Evolutionary conservation across 495 filamentous ascomycete genomes (phyloP).

Genomic region (Polyplosphaeria fusca): DNA sequence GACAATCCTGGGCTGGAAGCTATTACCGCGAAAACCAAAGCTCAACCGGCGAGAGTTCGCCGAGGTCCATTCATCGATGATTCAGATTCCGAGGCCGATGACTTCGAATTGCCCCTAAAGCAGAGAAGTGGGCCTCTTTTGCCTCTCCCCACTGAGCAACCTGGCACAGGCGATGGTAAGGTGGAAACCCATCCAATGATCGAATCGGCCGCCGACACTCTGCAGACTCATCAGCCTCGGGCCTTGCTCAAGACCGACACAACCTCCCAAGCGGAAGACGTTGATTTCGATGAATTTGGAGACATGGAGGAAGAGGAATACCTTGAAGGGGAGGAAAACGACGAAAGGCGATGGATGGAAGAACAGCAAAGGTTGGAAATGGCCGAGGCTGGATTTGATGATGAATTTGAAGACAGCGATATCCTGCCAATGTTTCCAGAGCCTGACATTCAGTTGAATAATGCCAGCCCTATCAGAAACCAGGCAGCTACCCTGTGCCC

Average conservation of each 20-base stretch:
- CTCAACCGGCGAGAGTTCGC: conserved; percentile 19
- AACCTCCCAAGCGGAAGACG: conserved; percentile 55
- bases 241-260: conserved; percentile 53
- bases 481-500: conserved; percentile 56
- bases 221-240: neutral
- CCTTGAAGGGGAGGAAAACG: conserved; percentile 58
- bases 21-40: conserved; percentile 24
- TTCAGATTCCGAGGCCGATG: conserved; percentile 64
- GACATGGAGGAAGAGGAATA: conserved; percentile 49
- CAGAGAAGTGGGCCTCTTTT: conserved; percentile 1
- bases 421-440: conserved; percentile 29
- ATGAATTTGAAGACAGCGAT: conserved; percentile 39
- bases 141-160: neutral
- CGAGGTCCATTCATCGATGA: conserved; percentile 61
- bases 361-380: conserved; percentile 60
- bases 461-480: neutral
- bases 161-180: conserved; percentile 3
- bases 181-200: no score
- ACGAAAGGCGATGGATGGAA: conserved; percentile 60
- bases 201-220: neutral
- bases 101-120: conserved; percentile 29
- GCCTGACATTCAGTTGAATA: conserved; percentile 36
- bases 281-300: conserved; percentile 62
- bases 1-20: conserved; percentile 43
- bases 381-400: conserved; percentile 43